phyloP scores from a whole-genome alignment of 2,329 filamentous ascomycete genomes.

The Tolypocladium inflatum region DNA sequence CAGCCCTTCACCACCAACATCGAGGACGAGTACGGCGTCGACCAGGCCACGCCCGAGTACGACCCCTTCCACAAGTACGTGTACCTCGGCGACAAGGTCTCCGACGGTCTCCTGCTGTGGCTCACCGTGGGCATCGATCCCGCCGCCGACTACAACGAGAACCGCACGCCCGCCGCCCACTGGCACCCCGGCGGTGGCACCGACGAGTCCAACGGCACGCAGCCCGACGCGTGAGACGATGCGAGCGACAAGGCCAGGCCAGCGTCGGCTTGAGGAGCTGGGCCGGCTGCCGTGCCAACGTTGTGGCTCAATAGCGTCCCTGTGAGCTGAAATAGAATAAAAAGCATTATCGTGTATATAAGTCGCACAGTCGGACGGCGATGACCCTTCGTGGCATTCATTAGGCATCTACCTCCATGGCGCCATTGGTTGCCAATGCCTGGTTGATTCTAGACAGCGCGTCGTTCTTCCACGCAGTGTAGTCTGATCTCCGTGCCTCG shows the following conservation, averaged over 20 bases:
- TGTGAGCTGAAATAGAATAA: neutral
- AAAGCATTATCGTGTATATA: neutral
- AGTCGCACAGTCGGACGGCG: neutral
- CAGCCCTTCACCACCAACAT: slow-evolving; percentile 36
- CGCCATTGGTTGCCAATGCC: slow-evolving; percentile 14
- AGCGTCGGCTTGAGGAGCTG: neutral
- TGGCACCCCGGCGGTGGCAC: slow-evolving; percentile 2
- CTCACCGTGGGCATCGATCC: slow-evolving; percentile 40
- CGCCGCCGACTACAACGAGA: slow-evolving; percentile 2
- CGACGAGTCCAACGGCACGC: neutral
- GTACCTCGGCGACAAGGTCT: slow-evolving; percentile 40
- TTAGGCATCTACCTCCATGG: slow-evolving; percentile 26
- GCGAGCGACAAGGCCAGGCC: neutral
- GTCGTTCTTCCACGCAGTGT: slow-evolving; percentile 51
- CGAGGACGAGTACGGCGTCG: slow-evolving; percentile 35
- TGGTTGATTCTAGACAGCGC: slow-evolving; percentile 49
- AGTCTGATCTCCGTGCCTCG: slow-evolving; percentile 51
- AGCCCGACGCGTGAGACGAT: neutral
- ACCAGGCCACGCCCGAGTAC: slow-evolving; percentile 34
- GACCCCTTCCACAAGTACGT: slow-evolving; percentile 51
- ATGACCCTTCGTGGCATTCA: neutral
- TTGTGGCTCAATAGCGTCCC: neutral
- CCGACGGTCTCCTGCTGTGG: slow-evolving; percentile 44
- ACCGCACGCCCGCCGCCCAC: slow-evolving; percentile 1
- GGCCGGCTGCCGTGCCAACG: neutral